Base-by-base conservation (phyloP, 192 early-diverging fungal genomes). In the Coemansia sp. region DNA sequence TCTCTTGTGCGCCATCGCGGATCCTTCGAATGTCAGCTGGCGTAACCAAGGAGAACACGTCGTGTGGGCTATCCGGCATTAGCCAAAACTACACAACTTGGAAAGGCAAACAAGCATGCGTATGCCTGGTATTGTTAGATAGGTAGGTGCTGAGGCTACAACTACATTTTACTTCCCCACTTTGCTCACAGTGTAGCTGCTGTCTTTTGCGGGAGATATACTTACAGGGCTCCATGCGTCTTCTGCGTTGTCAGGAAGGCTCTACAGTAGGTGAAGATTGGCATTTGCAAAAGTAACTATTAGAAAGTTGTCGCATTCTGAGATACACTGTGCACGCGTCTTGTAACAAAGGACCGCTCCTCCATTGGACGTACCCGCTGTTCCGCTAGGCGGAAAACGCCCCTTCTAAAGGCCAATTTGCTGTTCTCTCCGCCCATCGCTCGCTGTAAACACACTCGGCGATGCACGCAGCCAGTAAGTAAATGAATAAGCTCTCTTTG, bases 381-480 rank as follows among this genome's bases (percentile, higher is more conserved):
- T 72, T 95, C 89, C 55, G 87, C 89, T 28, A 96, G 79, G 47
- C 87, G 83, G 62, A 94, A 94, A 29, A 95, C 93, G 56, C 86
- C 85, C 78, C 93, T 92, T 52, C 92, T 84, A 69, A 96, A 96
- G 23, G 88, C 87, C 42, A 94, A 72, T 72, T 96, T 96, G 65
- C 86, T 88, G 69, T 96, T 92, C 17, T 91, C 86, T 29, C 88
- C 91, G 17, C 94, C 94, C 92, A 94, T 96, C 71, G 23, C 45
- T 25, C n/a, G n/a, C n/a, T n/a, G n/a, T n/a, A n/a, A 23, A 11
- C 23, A 25, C 45, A 8, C 22, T 25, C 3, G 45, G 23, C 9
- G 25, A 13, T 25, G n/a, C n/a, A 48, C 25, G 23, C 7, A 3
- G 4, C 23, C 22, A 13, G 45, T 27, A 11, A 48, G 45, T 27